Percentiles rank a stretch among this genome's conserved stretches.
phyloP scores from a whole-genome alignment of 805 yeast species.

The Candida caryicola region DNA sequence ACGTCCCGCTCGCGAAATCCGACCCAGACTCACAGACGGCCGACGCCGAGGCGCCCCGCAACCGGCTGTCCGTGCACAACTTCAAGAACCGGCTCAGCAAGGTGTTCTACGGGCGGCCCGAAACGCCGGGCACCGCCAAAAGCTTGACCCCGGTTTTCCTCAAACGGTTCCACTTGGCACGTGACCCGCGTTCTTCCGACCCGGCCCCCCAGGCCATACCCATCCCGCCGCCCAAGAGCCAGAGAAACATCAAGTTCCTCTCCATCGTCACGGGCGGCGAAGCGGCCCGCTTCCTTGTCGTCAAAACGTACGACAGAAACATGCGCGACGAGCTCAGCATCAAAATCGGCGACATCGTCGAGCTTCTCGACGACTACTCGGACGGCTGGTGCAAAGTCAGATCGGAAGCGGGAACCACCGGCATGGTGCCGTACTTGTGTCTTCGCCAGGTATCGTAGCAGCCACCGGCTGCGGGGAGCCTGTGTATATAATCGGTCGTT shows the following conservation, averaged over 20 bases:
- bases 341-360: conserved; percentile 28
- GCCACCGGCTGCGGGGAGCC: no score
- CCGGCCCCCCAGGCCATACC: background rate
- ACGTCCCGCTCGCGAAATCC: background rate
- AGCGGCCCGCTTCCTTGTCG: conserved; percentile 17
- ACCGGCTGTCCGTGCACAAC: conserved; percentile 4
- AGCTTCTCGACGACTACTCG: conserved; percentile 21
- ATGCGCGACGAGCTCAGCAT: conserved; percentile 36
- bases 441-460: no score
- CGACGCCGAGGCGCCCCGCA: background rate
- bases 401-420: conserved; percentile 15
- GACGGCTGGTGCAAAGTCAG: conserved; percentile 42
- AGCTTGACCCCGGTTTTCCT: conserved; percentile 30
- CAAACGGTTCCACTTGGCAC: conserved; percentile 29
- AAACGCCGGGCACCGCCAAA: background rate
- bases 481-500: background rate
- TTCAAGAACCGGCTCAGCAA: conserved; percentile 23
- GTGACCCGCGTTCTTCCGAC: conserved; percentile 8
- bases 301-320: conserved; percentile 24
- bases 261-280: background rate
- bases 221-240: conserved; percentile 1
- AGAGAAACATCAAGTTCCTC: conserved; percentile 1
- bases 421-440: conserved; percentile 42
- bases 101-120: conserved; percentile 12
- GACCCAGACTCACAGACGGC: no score